Evolutionary conservation across 139 green algal genomes (phyloP), one percentile per base, ranked within the genome.

Genomic region (Coelastrella sp.): DNA sequence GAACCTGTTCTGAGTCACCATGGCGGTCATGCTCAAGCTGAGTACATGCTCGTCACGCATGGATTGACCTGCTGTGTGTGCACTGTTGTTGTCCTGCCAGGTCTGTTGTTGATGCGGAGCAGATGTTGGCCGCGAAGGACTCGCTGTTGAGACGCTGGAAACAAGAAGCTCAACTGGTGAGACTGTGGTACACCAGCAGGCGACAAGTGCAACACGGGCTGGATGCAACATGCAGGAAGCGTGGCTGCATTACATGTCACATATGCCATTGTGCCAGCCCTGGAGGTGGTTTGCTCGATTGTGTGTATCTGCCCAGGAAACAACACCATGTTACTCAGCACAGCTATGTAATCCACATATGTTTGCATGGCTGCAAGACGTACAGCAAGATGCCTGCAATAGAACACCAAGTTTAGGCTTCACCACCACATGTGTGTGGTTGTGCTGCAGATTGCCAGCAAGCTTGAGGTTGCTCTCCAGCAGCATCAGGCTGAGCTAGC

Each of bases 81-180:
- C 54, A 22, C 78, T 54, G 78, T 5, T 84, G 78, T 22, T 47
- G 56, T 84, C 54, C 78, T 84, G 61, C 17, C 57, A 82, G 90
- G 76, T 92, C 87, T 58, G 91, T 94, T 57, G 82, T 86, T 0
- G 93, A 95, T 87, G 92, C 92, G 59, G 93, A 94, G 84, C 84
- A 89, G 32, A 84, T 94, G 83, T 73, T 95, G 56, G 83, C 79
- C 17, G 79, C 58, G 32, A 94, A 94, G 85, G 91, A 96, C 80
- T 84, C 78, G 19, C 76, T 96, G 88, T 88, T 96, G 77, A 88
- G 90, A 2, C 71, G 81, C 0, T 96, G 92, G 91, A 92, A 91
- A 66, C 90, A 94, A 86, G 93, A 95, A 74, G 92, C 93, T 20
- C 87, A 94, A 59, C 86, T 86, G 92, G 92, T 95, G 74, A 89